Base-by-base conservation (phyloP, 768 basidiomycete genomes). In the Suillus occidentalis region DNA sequence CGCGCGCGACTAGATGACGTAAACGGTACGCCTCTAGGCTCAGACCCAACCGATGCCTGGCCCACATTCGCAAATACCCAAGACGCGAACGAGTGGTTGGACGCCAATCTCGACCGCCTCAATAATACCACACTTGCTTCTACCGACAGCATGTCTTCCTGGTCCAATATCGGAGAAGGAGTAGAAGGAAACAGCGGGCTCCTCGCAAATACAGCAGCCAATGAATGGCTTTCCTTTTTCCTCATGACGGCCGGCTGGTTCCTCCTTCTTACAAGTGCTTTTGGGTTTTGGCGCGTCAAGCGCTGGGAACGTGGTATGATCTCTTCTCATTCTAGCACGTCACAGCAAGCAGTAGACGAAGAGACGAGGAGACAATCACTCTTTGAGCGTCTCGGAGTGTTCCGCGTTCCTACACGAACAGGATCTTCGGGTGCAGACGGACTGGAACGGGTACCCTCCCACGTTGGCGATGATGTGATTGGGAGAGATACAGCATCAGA, bases 141-240 rank as follows among this genome's bases (percentile, higher is more conserved):
- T 42, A 49, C 71, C 71, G 72, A 55, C 43, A 34, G 4, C 55
- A 68, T 39, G 22, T 64, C 18, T 63, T 76, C 36, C 75, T 81
- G 22, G 75, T 75, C 80, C 25, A 82, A 80, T 56, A 81, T 84
- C 62, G 58, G 39, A 37, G 58, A 59, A 40, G 58, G 40, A 28
- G 18, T 10, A 8, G 40, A 42, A 9, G 58, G 25, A 2, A 28
- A 40, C 28, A 73, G 76, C 18, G 75, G 71, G 45, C 67, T 76
- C 25, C 60, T 84, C 22, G 76, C 87, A 6, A 80, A 81, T n/a
- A 85, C 90, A 75, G 84, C 88, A 28, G 92, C 95, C 0, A 90
- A 91, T 28, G 95, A 98, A 73, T 98, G 94, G 94, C 79, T 99
- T 60, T 93, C 94, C 18, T 99, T 98, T 80, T 87, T 96, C 79